Conservation (phyloP, 495 filamentous ascomycete genomes). For the Aspergillus steynii region DNA sequence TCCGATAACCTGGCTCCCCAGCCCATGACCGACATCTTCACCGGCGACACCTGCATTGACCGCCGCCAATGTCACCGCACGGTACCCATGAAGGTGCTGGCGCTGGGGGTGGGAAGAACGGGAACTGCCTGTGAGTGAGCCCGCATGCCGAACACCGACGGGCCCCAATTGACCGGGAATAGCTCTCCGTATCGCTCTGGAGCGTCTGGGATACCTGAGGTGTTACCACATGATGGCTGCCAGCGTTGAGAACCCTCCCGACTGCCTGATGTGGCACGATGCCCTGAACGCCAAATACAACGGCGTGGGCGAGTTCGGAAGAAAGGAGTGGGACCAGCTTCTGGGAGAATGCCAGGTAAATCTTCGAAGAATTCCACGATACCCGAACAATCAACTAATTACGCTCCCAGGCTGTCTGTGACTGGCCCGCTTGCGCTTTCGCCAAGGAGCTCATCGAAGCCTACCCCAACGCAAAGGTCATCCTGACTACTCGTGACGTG, state of each 20-base stretch:
- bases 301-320: constrained; percentile 58
- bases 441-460: constrained; percentile 67
- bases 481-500: constrained; percentile 62
- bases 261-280: constrained; percentile 64
- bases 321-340: constrained; percentile 67
- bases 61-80: constrained; percentile 60
- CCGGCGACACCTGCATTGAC: constrained; percentile 61
- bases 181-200: constrained; percentile 61
- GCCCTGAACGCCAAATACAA: constrained; percentile 66
- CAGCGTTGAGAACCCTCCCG: constrained; percentile 59
- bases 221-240: constrained; percentile 70
- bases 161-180: not conserved
- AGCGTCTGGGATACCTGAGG: constrained; percentile 59
- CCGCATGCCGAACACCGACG: not conserved
- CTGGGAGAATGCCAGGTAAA: constrained; percentile 60
- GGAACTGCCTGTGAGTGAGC: constrained; percentile 60
- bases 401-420: constrained; percentile 53
- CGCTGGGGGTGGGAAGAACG: constrained; percentile 63
- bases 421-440: constrained; percentile 67
- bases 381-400: constrained; percentile 16
- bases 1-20: constrained; percentile 48
- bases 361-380: not conserved
- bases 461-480: constrained; percentile 70
- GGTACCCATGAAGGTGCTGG: constrained; percentile 67
- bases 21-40: constrained; percentile 50